Percentiles rank a stretch among this genome's conserved stretches.
phyloP scores from a whole-genome alignment of 306 rosid genomes.

The Adenanthera pavonina region DNA sequence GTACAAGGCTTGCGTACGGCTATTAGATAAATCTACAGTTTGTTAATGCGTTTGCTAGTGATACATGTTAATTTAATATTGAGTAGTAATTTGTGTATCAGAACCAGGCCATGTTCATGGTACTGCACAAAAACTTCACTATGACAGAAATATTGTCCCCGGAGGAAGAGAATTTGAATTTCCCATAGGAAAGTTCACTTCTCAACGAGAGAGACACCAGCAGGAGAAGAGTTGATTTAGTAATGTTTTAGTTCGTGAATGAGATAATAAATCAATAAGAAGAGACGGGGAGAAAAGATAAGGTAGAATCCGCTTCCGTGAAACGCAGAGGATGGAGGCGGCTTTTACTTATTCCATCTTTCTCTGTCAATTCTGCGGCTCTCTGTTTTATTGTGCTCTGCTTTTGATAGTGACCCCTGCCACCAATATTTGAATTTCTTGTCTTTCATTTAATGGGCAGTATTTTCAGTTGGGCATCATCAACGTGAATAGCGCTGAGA shows the following conservation, averaged over 20 bases:
- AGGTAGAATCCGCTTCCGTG: no score
- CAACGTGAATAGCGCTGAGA: neutral
- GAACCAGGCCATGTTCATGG: conserved; percentile 85
- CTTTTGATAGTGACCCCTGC: conserved; percentile 30
- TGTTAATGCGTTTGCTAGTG: no score
- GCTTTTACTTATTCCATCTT: no score
- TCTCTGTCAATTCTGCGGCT: no score
- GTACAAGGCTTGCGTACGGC: neutral
- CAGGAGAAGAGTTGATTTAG: conserved; percentile 38
- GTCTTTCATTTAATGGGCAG: neutral
- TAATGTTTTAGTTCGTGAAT: conserved; percentile 40
- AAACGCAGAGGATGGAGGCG: no score
- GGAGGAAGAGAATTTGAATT: conserved; percentile 52
- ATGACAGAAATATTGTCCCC: conserved; percentile 66
- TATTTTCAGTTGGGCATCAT: no score
- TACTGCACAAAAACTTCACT: conserved; percentile 56
- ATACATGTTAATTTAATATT: neutral
- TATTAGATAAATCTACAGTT: neutral
- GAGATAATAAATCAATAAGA: no score
- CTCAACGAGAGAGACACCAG: conserved; percentile 37
- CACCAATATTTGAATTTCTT: neutral
- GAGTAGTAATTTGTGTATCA: conserved; percentile 38
- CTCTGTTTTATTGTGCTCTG: neutral
- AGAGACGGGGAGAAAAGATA: no score
- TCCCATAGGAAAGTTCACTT: neutral